Evolutionary conservation across 768 basidiomycete genomes (phyloP), one percentile per base, ranked within the genome.

Genomic region (Myochromella boudieri): DNA sequence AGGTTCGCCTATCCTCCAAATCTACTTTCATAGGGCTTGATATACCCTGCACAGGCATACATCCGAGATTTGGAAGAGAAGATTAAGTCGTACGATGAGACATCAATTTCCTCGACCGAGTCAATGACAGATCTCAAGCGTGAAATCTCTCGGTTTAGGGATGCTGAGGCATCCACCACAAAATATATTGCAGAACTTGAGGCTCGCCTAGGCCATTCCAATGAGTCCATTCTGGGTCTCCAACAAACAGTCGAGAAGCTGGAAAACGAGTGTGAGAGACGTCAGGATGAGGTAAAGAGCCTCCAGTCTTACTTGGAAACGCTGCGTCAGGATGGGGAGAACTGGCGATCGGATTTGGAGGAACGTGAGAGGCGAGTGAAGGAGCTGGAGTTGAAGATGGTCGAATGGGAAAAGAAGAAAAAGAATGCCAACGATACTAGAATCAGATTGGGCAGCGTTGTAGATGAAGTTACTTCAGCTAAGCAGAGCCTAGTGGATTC

Each of bases 1-100:
- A 99, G 80, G 93, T 91, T 24, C 40, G 10, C 21, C 18, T 47
- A 36, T 24, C 45, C 10, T 24, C 26, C 7, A 21, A 14, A 22
- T 41, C 17, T 28, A 40, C 64, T 17, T 17, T 34, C n/a, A 8
- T n/a, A 31, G 53, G 48, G 58, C 31, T 52, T 43, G 49, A 44
- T 26, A 44, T 45, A 15, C n/a, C 42, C 41, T 25, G 26, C 53
- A 22, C 60, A 95, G 92, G 87, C 87, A 1, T 97, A 98, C 63
- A 84, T 98, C 34, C 88, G 82, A 22, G 95, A 98, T 62, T 74
- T 98, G 25, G 95, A 99, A 66, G 84, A 89, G 61, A 93, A 90
- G 68, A 82, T 99, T 61, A 92, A 87, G 69, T 68, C 76, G 4
- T 89, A 85, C 60, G 84, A 92, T 55, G 95, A 97, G 58, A 81